Evolutionary conservation across 2,329 filamentous ascomycete genomes (phyloP), one percentile per base, ranked within the genome.

Genomic region (Colletotrichum sublineola): DNA sequence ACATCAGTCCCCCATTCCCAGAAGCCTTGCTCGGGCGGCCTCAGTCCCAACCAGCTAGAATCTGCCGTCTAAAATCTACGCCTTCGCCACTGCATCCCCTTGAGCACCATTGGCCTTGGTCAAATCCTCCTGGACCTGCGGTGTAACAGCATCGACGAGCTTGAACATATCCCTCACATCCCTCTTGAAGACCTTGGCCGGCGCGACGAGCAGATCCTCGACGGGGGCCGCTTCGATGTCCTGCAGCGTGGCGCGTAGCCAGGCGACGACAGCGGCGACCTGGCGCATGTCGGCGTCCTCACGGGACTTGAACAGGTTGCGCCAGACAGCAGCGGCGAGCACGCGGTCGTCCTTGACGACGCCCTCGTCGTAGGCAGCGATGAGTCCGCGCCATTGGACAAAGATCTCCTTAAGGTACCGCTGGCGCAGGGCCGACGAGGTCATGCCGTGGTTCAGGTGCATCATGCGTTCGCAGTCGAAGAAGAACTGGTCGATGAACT

Each of bases 401-500:
- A 96, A 98, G 71, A 98, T 88, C 81, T 98, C 96, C 82, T 98
- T 97, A 66, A 93, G 87, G 81, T 92, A 91, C 74, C 87, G 87
- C 81, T 91, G 89, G 50, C 91, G 87, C 75, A 91, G 84, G 38
- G 85, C 85, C 66, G 87, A 85, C 71, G 89, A 89, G 40, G 84
- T 83, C 82, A 92, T 87, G 76, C 92, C 92, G 86, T 97, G 96
- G 80, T 92, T 89, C 74, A 93, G 86, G 74, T 93, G 93, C 90
- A 97, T 96, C 78, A 91, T 89, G 81, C 93, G 91, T 84, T 97
- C 94, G 78, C 93, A 93, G 78, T 93, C 92, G 85, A 94, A 94
- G 86, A 96, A 98, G 87, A 97, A 98, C 82, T 98, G 95, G 84
- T 99, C 95, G 58, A 96, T 90, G 74, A 99, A 88, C 84, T 97